Conservation (phyloP, 305 asterid genomes). For the Fraxinus latifolia region DNA sequence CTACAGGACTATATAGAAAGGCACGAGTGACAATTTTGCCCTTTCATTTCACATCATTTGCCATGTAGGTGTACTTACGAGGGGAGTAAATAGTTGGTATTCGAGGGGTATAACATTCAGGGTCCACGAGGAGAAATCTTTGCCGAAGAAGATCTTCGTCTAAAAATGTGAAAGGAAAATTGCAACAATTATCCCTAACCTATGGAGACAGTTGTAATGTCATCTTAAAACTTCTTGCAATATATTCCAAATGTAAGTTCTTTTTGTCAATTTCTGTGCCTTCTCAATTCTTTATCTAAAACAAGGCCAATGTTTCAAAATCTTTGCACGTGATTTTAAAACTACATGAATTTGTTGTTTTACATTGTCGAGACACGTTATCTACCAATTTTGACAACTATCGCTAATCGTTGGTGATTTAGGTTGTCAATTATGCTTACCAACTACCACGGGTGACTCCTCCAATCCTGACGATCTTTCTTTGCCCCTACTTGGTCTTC, state of each 20-base stretch:
- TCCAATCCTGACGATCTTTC: background rate
- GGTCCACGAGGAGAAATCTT: background rate
- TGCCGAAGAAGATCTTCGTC: background rate
- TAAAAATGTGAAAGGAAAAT: background rate
- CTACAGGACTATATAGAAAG: slow-evolving; percentile 2
- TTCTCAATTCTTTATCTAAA: background rate
- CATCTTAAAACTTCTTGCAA: background rate
- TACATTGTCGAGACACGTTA: background rate
- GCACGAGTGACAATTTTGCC: slow-evolving; percentile 13
- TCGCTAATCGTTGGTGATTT: background rate
- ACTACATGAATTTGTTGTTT: background rate
- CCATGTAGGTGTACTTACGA: background rate
- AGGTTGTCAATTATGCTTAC: background rate
- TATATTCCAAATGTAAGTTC: background rate
- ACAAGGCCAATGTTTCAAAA: background rate
- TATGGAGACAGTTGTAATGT: background rate
- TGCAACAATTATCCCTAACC: background rate
- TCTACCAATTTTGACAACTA: background rate
- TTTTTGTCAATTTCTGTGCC: background rate
- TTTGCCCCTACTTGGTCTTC: background rate
- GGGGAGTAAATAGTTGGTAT: background rate
- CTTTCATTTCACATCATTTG: slow-evolving; percentile 11
- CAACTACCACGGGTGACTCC: background rate
- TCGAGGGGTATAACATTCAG: background rate
- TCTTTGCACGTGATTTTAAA: background rate